Evolutionary conservation across 139 green algal species (phyloP), one percentile per base, ranked within the genome.

Genomic region (Zygnema circumcarinatum): DNA sequence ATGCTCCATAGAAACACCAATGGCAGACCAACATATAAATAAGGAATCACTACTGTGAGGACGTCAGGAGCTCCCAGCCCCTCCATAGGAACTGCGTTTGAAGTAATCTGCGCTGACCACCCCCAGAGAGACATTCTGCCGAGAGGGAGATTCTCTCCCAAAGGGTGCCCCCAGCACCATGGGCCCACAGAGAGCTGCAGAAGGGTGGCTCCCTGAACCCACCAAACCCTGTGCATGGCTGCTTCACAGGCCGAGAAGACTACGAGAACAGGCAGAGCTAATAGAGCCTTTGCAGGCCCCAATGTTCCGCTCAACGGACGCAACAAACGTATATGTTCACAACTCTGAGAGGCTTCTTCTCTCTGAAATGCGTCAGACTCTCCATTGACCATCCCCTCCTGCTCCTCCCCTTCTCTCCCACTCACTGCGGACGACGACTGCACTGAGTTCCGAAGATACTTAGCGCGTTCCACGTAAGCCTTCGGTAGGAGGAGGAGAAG

Each of bases 61-160:
- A 83, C 11, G 32, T 83, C 75, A 3, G 75, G 75, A 38, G 53
- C 11, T 33, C 3, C 33, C 75, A 83, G 53, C 39, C 32, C 21
- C 7, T 2, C 3, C 16, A 78, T 39, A 3, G 35, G 69, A 20
- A 40, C 32, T 52, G 75, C 3, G 7, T 33, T 39, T 74, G 20
- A 11, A 21, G 32, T 20, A 83, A 74, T 72, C 32, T 83, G 75
- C 25, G 3, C 38, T 53, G 16, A 31, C 36, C 33, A 68, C 7
- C 75, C 75, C 75, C 75, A 83, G 32, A 83, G 47, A n/a, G 75
- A 83, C 75, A 83, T 47, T 33, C 29, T 47, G 2, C 75, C 75
- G 2, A 40, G 2, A 47, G 75, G 75, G 32, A 72, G 7, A 20
- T 33, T 52, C 7, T 83, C 38, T 47, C 75, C 75, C 32, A 83